Evolutionary conservation across 495 filamentous ascomycete genomes (phyloP).

Genomic region (Glonium stellatum): DNA sequence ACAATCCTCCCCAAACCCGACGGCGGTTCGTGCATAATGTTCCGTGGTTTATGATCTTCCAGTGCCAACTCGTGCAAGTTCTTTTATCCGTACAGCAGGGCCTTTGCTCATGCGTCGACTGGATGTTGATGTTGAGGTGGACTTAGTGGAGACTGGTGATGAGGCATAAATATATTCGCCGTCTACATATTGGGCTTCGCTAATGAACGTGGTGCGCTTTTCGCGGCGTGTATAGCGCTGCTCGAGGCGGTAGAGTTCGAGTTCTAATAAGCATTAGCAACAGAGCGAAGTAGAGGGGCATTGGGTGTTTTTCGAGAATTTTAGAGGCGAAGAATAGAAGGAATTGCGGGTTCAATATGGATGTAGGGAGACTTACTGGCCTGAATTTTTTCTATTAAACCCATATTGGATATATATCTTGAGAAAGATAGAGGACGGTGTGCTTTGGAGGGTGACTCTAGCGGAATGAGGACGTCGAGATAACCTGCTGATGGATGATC

Average conservation of each 20-base stretch:
- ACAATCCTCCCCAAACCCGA: neutral
- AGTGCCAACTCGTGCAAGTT: constrained; percentile 16
- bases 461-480: constrained; percentile 5
- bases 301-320: neutral
- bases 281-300: neutral
- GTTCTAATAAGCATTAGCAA: constrained; percentile 43
- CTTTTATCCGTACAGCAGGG: constrained; percentile 18
- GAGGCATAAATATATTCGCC: constrained; percentile 75
- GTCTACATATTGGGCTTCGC: constrained; percentile 80
- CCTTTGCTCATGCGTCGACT: constrained; percentile 21
- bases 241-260: constrained; percentile 88
- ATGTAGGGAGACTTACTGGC: constrained; percentile 22
- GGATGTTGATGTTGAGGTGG: constrained; percentile 10
- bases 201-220: constrained; percentile 77
- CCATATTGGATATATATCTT: constrained; percentile 17
- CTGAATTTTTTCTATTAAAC: constrained; percentile 28
- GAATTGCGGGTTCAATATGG: too few relatives aligned
- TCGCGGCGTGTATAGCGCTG: constrained; percentile 84
- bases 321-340: neutral
- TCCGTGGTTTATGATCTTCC: neutral
- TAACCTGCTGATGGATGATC: neutral
- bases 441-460: neutral
- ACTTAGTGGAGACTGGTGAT: constrained; percentile 26
- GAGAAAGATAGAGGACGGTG: neutral
- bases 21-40: neutral